These are phyloP conservation scores for Bothriochloa decipiens DNA, from an alignment of 176 grass and related monocot species.

Conservation along the genomic window DNA sequence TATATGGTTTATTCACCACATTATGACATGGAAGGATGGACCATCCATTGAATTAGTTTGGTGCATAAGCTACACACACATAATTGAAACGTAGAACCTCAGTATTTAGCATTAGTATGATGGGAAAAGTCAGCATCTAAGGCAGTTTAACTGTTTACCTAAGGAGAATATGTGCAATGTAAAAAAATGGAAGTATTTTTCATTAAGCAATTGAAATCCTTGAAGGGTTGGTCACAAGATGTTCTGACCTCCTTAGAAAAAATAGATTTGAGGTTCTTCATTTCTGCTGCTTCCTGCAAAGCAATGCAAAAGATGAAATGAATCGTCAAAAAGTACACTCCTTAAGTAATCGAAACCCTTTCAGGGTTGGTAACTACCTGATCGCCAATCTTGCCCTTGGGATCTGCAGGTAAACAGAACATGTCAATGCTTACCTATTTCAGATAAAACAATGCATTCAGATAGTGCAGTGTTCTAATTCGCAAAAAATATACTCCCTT, in stretches of 20 bases:
- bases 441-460: neutral
- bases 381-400: constrained; percentile 43
- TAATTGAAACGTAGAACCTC: constrained; percentile 3
- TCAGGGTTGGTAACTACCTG: constrained; percentile 53
- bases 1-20: neutral
- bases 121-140: constrained; percentile 7
- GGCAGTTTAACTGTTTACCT: neutral
- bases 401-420: constrained; percentile 61
- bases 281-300: constrained; percentile 50
- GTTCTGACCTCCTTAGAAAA: constrained; percentile 80
- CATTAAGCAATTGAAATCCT: neutral
- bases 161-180: neutral
- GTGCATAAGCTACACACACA: neutral
- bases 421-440: constrained; percentile 17
- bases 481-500: neutral
- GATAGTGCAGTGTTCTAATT: constrained; percentile 22
- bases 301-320: constrained; percentile 35
- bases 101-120: neutral
- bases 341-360: constrained; percentile 3
- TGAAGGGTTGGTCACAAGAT: constrained; percentile 5
- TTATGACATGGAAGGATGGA: neutral
- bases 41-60: neutral
- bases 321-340: constrained; percentile 14
- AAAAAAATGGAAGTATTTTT: neutral
- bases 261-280: constrained; percentile 75